Percentiles rank a stretch among this genome's conserved stretches.
Evolutionary conservation across 495 filamentous ascomycete species (phyloP).

Genomic region (Chlorociboria aeruginascens): DNA sequence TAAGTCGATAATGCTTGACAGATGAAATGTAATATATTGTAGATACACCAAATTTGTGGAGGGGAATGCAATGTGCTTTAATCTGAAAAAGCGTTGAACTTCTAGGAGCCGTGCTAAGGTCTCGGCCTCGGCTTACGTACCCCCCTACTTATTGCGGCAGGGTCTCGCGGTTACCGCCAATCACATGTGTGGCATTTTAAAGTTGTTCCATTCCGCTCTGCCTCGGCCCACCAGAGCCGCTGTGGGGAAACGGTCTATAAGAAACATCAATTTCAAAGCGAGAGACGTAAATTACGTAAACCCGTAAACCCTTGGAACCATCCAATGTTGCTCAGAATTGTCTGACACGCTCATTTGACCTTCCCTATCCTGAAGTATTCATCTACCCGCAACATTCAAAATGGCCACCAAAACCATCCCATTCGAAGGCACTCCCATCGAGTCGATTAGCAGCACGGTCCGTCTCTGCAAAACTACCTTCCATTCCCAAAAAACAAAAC

Average conservation of each 20-base stretch:
- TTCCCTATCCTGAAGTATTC: background rate
- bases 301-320: too few species aligned
- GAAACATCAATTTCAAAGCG: too few species aligned
- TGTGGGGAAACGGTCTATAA: too few species aligned
- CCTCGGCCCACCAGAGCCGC: too few species aligned
- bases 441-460: conserved; percentile 49
- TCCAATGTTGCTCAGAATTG: too few species aligned
- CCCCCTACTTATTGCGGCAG: too few species aligned
- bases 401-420: conserved; percentile 34
- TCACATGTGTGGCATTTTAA: too few species aligned
- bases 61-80: background rate
- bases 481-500: conserved; percentile 65
- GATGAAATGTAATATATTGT: conserved; percentile 7
- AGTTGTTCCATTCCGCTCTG: too few species aligned
- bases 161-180: too few species aligned
- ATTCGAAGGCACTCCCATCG: conserved; percentile 54
- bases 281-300: too few species aligned
- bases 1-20: conserved; percentile 3
- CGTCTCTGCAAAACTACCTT: conserved; percentile 51
- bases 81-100: background rate
- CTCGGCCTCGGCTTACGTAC: background rate
- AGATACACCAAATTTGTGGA: background rate
- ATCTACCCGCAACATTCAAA: background rate
- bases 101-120: background rate
- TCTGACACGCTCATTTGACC: background rate